Evolutionary conservation across 108 stramenopile species (phyloP).

Genomic region (Aureococcus anophagefferens): DNA sequence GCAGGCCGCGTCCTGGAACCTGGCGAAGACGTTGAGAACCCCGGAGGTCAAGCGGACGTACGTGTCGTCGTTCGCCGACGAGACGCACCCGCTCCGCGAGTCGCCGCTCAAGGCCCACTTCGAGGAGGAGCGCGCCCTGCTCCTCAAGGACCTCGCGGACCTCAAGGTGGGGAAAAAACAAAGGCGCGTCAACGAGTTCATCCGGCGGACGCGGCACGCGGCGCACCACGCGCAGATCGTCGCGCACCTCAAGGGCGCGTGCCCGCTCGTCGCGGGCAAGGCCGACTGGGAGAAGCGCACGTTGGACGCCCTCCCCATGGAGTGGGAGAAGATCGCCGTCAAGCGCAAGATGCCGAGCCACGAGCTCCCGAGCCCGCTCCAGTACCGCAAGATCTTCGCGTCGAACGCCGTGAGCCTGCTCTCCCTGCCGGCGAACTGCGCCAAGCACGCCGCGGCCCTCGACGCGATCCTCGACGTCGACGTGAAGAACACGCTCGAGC

Average conservation of each 20-base stretch:
- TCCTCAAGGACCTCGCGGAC: slow-evolving; percentile 53
- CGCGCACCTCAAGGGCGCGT: slow-evolving; percentile 39
- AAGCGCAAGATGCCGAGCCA: too few relatives aligned
- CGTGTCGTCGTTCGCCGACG: slow-evolving; percentile 48
- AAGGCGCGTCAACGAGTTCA: slow-evolving; percentile 52
- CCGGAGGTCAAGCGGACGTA: slow-evolving; percentile 40
- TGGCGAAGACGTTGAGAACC: slow-evolving; percentile 47
- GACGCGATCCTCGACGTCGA: too few relatives aligned
- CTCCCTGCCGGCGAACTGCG: too few relatives aligned
- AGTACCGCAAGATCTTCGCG: slow-evolving; percentile 50
- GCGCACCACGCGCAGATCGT: slow-evolving; percentile 40
- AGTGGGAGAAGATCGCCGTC: too few relatives aligned
- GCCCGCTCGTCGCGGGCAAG: too few relatives aligned
- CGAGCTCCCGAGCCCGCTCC: too few relatives aligned
- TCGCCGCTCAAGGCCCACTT: slow-evolving; percentile 50
- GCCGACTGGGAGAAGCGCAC: too few relatives aligned
- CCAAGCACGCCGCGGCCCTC: too few relatives aligned
- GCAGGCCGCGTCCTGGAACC: slow-evolving; percentile 46
- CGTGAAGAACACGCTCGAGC: too few relatives aligned
- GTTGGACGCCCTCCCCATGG: slow-evolving; percentile 15
- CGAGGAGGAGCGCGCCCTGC: slow-evolving; percentile 56
- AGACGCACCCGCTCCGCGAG: slow-evolving; percentile 26
- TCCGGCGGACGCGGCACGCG: slow-evolving; percentile 41
- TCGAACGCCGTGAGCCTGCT: too few relatives aligned
- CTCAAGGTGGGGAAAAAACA: slow-evolving; percentile 55